Conservation (phyloP, 1,139 yeast species). For the Diutina pseudorugosa region DNA sequence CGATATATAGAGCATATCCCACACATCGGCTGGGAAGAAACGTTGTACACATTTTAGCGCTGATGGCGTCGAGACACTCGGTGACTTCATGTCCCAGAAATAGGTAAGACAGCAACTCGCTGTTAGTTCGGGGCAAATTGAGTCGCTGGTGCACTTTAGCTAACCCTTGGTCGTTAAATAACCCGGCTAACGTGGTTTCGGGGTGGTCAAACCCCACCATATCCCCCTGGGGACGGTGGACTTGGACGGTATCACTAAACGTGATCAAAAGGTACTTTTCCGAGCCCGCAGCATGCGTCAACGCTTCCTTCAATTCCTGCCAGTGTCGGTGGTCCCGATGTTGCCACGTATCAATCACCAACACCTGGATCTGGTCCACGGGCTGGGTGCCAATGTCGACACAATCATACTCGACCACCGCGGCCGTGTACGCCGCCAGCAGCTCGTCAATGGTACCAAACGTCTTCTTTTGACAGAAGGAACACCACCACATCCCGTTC, state of each 20-base stretch:
- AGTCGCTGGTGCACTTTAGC: not conserved
- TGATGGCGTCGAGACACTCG: not conserved
- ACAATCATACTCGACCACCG: not conserved
- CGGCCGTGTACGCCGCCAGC: not conserved
- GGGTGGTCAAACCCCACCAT: not conserved
- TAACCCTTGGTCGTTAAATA: not conserved
- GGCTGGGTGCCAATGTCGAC: not conserved
- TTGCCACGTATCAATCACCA: constrained; percentile 21
- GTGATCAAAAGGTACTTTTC: constrained; percentile 14
- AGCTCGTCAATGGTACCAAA: constrained; percentile 3
- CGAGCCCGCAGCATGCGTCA: not conserved
- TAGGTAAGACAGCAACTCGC: not conserved
- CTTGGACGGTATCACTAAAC: constrained; percentile 17
- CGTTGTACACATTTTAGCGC: not conserved
- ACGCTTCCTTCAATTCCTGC: constrained; percentile 6
- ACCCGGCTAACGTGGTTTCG: not conserved
- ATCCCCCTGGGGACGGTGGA: constrained; percentile 11
- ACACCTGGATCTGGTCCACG: constrained; percentile 7
- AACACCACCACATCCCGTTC: constrained; percentile 30
- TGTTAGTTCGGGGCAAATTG: not conserved
- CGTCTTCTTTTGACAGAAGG: constrained; percentile 19
- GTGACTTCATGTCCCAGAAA: not conserved
- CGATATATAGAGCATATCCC: not conserved
- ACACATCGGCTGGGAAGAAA: not conserved
- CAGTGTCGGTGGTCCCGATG: constrained; percentile 15